Conservation (phyloP, 768 basidiomycete species). For the Kwoniella dendrophila region DNA sequence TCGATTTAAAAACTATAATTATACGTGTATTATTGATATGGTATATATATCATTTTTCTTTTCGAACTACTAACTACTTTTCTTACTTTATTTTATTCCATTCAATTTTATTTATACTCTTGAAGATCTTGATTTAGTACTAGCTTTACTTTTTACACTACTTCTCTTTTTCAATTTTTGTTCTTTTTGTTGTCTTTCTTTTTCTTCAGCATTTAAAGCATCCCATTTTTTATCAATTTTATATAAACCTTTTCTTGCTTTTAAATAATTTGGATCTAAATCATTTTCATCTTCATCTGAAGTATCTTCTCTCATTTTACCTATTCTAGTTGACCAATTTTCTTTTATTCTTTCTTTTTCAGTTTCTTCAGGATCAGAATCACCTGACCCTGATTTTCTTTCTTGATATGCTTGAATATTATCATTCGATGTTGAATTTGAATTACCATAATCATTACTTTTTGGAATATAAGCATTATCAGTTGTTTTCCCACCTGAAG, state of each 20-base stretch:
- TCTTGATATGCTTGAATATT: not conserved
- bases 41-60: too few species aligned
- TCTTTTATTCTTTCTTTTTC: constrained; percentile 24
- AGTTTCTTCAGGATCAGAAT: constrained; percentile 20
- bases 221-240: constrained; percentile 48
- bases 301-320: constrained; percentile 44
- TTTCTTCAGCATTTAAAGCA: constrained; percentile 16
- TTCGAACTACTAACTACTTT: too few species aligned
- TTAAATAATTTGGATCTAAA: constrained; percentile 41
- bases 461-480: constrained; percentile 18
- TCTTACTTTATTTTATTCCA: not conserved
- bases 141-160: constrained; percentile 16
- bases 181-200: constrained; percentile 29
- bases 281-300: constrained; percentile 50
- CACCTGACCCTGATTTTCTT: too few species aligned
- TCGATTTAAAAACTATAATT: too few species aligned
- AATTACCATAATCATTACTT: not conserved
- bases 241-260: constrained; percentile 40
- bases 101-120: constrained; percentile 1
- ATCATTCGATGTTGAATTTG: too few species aligned
- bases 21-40: too few species aligned
- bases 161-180: constrained; percentile 15
- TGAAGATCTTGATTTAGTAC: constrained; percentile 11
- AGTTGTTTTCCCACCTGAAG: not conserved
- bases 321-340: constrained; percentile 46